Conservation (phyloP, 495 filamentous ascomycete species). For the Hyaloscypha variabilis region DNA sequence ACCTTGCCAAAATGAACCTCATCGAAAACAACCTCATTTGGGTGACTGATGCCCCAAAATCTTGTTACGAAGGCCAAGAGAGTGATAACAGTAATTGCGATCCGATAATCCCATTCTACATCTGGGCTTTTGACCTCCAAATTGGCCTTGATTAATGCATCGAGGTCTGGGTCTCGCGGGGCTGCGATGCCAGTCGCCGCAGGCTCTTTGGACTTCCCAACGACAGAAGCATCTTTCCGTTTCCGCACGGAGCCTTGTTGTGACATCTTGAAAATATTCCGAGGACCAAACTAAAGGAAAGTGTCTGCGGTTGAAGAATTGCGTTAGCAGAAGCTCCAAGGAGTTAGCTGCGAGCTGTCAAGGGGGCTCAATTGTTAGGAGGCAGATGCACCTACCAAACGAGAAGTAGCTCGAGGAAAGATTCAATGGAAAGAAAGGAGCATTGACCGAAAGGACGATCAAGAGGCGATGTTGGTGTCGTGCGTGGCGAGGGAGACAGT, state of each 20-base stretch:
- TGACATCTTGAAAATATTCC: slow-evolving; percentile 25
- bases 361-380: neutral
- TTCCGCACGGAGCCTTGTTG: slow-evolving; percentile 51
- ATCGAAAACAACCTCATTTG: slow-evolving; percentile 96
- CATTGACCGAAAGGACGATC: slow-evolving; percentile 29
- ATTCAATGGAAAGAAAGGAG: slow-evolving; percentile 29
- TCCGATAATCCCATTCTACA: slow-evolving; percentile 82
- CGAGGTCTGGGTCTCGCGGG: slow-evolving; percentile 47
- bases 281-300: slow-evolving; percentile 5
- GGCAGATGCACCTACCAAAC: slow-evolving; percentile 4
- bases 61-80: slow-evolving; percentile 83
- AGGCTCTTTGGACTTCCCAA: slow-evolving; percentile 46
- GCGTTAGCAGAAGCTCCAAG: slow-evolving; percentile 21
- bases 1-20: slow-evolving; percentile 99
- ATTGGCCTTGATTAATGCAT: slow-evolving; percentile 39
- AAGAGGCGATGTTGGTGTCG: slow-evolving; percentile 30
- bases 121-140: slow-evolving; percentile 31
- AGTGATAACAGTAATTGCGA: slow-evolving; percentile 78
- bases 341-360: neutral
- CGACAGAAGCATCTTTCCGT: slow-evolving; percentile 48
- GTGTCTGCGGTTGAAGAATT: slow-evolving; percentile 1
- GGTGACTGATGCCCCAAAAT: slow-evolving; percentile 94
- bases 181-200: slow-evolving; percentile 31
- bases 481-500: neutral
- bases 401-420: neutral